Percentiles rank a stretch among this genome's conserved stretches.
phyloP scores from a whole-genome alignment of 495 filamentous ascomycete species.

The Margaritispora aquatica region DNA sequence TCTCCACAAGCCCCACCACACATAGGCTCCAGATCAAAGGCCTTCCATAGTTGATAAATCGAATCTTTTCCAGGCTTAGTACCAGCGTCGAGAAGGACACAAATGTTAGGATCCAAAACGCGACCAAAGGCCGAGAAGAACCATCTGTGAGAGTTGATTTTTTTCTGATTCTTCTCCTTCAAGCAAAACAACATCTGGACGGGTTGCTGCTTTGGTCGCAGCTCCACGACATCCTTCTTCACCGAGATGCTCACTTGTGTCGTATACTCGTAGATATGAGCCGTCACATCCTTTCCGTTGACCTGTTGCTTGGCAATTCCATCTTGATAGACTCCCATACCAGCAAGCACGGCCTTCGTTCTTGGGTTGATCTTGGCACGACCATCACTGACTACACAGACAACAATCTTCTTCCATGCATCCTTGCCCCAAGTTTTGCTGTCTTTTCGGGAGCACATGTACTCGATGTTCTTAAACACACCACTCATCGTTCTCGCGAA shows the following conservation, averaged over 20 bases:
- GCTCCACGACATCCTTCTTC: conserved; percentile 79
- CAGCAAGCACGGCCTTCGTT: conserved; percentile 83
- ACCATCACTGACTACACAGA: conserved; percentile 96
- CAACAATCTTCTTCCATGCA: conserved; percentile 99
- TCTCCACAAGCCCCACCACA: conserved; percentile 97
- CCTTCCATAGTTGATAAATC: conserved; percentile 97
- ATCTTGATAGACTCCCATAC: conserved; percentile 94
- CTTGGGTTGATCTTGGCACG: conserved; percentile 96
- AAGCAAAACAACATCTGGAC: conserved; percentile 98
- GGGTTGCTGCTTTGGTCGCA: conserved; percentile 71
- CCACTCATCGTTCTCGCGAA: conserved; percentile 96
- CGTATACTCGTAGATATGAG: conserved; percentile 99
- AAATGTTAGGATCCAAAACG: conserved; percentile 92
- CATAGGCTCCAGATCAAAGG: conserved; percentile 95
- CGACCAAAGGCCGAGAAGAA: conserved; percentile 97
- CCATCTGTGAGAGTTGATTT: conserved; percentile 99
- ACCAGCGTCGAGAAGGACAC: conserved; percentile 93
- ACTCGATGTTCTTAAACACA: conserved; percentile 97
- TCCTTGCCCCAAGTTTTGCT: conserved; percentile 99
- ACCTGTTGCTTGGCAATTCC: conserved; percentile 98
- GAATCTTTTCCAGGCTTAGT: conserved; percentile 89
- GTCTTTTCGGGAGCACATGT: conserved; percentile 84
- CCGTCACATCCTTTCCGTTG: conserved; percentile 93
- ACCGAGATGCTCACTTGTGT: conserved; percentile 84
- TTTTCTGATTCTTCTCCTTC: conserved; percentile 99